Base-by-base conservation (phyloP, 371 early-diverging fungal species). In the Apophysomyces variabilis region DNA sequence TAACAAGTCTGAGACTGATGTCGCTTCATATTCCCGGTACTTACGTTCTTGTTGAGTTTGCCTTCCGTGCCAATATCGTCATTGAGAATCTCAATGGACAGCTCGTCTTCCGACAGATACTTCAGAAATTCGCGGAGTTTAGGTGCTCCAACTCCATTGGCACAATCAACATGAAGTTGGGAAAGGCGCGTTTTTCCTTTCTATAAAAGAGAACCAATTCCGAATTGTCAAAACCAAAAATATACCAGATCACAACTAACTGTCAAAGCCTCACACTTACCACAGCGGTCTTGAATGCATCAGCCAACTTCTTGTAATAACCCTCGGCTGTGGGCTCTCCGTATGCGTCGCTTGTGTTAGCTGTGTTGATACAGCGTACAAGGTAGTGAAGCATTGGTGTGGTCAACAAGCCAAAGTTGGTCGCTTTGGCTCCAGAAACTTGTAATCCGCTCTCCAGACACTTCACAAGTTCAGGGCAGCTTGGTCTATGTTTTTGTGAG, bases 371-470 rank as follows among this genome's bases (percentile, higher is more conserved):
- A 78, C 96, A 95, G 56, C 97, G 90, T 57, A 94, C 94, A 64
- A 96, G 83, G 67, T 95, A 99, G 74, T 99, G 99, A 68, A 99
- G 88, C 80, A 98, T 97, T 59, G 99, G 99, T 4, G 99, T 99
- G 43, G 98, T 97, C 64, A 92, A 82, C 38, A 98, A 78, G n/a
- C 98, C 99, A 73, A 87, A 93, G 75, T 98, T 94, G 5, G 77
- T 85, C 39, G 87, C 71, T 16, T 78, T 67, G 37, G 92, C 93
- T 44, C 86, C 88, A 58, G 96, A 66, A 7, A 87, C 92, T 21
- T 83, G 71, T 57, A 98, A 84, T 18, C 96, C 98, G 63, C 90
- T 90, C 68, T 84, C 86, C 39, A 98, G 85, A 39, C 95, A 87
- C 7, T 85, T 79, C 43, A 93, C 92, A 46, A 99, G 86, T 9